phyloP scores from a whole-genome alignment of 768 basidiomycete genomes.

The Xanthoconium stramineum region DNA sequence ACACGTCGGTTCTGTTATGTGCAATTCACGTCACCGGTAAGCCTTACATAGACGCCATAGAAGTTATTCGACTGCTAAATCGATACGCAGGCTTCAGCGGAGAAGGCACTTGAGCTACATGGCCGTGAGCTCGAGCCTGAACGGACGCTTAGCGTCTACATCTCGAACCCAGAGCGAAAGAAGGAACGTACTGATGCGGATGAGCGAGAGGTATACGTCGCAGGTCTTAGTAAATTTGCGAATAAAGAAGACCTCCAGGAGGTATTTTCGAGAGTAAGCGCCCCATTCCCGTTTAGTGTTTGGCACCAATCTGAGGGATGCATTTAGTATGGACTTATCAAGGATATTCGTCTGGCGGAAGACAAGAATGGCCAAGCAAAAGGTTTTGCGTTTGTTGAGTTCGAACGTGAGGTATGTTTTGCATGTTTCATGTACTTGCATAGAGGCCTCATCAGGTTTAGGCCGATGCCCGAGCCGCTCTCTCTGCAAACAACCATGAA shows the following conservation, averaged over 20 bases:
- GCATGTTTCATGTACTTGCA: background rate
- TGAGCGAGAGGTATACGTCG: conserved; percentile 83
- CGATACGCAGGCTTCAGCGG: conserved; percentile 54
- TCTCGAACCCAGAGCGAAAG: conserved; percentile 88
- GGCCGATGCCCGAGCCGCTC: conserved; percentile 67
- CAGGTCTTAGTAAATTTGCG: conserved; percentile 76
- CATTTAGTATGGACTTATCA: conserved; percentile 73
- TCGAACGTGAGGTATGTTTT: conserved; percentile 64
- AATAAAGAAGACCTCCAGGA: conserved; percentile 75
- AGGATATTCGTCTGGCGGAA: conserved; percentile 73
- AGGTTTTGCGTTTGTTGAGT: conserved; percentile 94
- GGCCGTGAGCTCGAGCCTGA: conserved; percentile 71
- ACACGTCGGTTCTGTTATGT: conserved; percentile 93
- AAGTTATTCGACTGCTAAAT: background rate
- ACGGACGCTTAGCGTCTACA: conserved; percentile 66
- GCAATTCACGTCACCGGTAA: conserved; percentile 81
- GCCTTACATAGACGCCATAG: conserved; percentile 26
- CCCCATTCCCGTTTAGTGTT: background rate
- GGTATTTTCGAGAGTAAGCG: conserved; percentile 71
- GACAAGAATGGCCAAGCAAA: conserved; percentile 69
- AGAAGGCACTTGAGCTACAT: conserved; percentile 77
- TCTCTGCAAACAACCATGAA: conserved; percentile 82
- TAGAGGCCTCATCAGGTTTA: conserved; percentile 28
- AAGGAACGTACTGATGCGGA: conserved; percentile 88
- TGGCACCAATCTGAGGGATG: conserved; percentile 3